Evolutionary conservation across 768 basidiomycete species (phyloP).

Genomic region (Trametes cingulata): DNA sequence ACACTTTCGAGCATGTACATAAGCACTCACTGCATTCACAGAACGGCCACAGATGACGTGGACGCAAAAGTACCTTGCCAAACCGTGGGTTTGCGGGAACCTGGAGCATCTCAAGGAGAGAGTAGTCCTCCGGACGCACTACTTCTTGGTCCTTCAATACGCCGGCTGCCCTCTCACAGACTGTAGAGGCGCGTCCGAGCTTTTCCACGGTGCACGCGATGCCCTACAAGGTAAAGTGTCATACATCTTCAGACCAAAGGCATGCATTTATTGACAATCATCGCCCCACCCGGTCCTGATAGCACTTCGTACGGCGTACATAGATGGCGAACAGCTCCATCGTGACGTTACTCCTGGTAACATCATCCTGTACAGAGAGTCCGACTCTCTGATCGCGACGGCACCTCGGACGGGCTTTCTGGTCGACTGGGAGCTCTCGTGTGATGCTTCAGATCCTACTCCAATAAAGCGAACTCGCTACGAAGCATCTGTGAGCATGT

Average conservation of each 20-base stretch:
- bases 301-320: neutral
- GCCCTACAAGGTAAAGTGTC: neutral
- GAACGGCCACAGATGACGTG: neutral
- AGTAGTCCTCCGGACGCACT: neutral
- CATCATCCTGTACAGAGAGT: constrained; percentile 7
- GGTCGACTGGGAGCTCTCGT: constrained; percentile 11
- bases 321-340: neutral
- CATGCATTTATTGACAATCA: neutral
- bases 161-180: neutral
- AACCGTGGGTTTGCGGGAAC: neutral
- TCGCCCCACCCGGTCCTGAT: neutral
- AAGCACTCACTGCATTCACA: neutral
- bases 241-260: neutral
- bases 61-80: neutral
- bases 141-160: neutral
- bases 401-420: neutral
- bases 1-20: neutral
- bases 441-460: too few species aligned
- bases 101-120: neutral
- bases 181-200: neutral
- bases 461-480: neutral
- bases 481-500: neutral
- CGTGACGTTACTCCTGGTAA: constrained; percentile 10
- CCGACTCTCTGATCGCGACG: too few species aligned
- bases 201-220: neutral